Conservation (phyloP, 495 filamentous ascomycete genomes). For the Penicillium verhagenii region DNA sequence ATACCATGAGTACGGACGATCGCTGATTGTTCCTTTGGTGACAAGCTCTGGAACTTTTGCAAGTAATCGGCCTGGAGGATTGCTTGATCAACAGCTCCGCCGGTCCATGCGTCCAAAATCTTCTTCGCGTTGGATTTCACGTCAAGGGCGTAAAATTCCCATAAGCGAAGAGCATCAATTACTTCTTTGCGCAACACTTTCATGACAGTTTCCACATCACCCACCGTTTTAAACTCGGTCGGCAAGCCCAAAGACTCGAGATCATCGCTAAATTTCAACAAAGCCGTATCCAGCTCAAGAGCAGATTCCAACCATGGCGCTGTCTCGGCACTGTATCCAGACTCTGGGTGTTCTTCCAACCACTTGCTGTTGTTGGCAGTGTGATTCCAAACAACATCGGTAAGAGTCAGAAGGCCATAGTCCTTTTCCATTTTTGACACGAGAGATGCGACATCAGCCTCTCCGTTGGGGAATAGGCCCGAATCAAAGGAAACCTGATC, state of each 20-base stretch:
- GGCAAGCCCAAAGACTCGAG: slow-evolving; percentile 69
- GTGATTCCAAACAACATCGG: slow-evolving; percentile 98
- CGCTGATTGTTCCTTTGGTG: slow-evolving; percentile 59
- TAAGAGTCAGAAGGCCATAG: slow-evolving; percentile 81
- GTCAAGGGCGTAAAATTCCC: slow-evolving; percentile 90
- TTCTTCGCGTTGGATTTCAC: slow-evolving; percentile 69
- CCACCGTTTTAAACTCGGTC: slow-evolving; percentile 63
- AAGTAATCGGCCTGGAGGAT: slow-evolving; percentile 33
- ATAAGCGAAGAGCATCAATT: slow-evolving; percentile 72
- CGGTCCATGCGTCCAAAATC: slow-evolving; percentile 69
- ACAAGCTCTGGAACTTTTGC: slow-evolving; percentile 47
- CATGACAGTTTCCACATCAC: slow-evolving; percentile 82
- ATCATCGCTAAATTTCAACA: slow-evolving; percentile 73
- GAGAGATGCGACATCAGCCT: slow-evolving; percentile 75
- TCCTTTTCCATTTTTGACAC: slow-evolving; percentile 80
- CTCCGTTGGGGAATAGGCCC: slow-evolving; percentile 78
- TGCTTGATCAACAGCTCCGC: slow-evolving; percentile 49
- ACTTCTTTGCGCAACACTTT: slow-evolving; percentile 77
- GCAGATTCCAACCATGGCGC: slow-evolving; percentile 92
- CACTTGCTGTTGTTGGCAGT: slow-evolving; percentile 94
- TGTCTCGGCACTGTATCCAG: slow-evolving; percentile 90
- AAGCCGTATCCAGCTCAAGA: slow-evolving; percentile 78
- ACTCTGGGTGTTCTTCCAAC: slow-evolving; percentile 92
- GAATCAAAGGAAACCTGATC: slow-evolving; percentile 89
- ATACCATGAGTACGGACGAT: slow-evolving; percentile 64